A percentile compares a stretch with the other conserved stretches of the same genome.
Conservation (phyloP, 2,329 filamentous ascomycete genomes). For the Diaporthe sp. region DNA sequence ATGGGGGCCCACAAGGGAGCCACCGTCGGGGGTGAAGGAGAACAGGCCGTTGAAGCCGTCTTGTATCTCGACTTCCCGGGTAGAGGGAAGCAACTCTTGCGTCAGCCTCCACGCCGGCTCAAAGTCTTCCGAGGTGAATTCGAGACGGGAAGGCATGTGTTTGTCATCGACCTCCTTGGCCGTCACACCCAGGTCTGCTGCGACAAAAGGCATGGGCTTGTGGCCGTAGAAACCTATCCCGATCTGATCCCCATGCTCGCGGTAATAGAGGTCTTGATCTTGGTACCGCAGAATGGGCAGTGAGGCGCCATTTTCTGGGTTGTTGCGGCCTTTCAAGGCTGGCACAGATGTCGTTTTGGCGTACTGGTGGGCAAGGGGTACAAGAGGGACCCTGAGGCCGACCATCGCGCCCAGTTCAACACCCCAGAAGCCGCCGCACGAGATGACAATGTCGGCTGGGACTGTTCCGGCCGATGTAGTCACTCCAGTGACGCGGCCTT, state of each 20-base stretch:
- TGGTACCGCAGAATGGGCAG: conserved; percentile 74
- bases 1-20: conserved; percentile 70
- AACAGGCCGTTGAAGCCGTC: conserved; percentile 77
- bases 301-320: conserved; percentile 59
- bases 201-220: conserved; percentile 71
- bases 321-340: conserved; percentile 43
- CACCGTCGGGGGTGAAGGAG: conserved; percentile 76
- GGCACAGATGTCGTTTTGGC: conserved; percentile 71
- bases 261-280: conserved; percentile 75
- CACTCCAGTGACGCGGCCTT: conserved; percentile 69
- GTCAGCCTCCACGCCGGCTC: conserved; percentile 71
- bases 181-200: conserved; percentile 67
- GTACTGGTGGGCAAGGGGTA: conserved; percentile 75
- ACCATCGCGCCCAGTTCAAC: conserved; percentile 75
- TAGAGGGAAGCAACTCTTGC: conserved; percentile 66
- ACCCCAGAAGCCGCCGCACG: conserved; percentile 77
- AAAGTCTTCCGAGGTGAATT: conserved; percentile 73
- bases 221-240: conserved; percentile 77
- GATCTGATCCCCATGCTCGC: conserved; percentile 73
- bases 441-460: conserved; percentile 72
- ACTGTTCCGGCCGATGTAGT: conserved; percentile 62
- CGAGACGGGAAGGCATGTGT: conserved; percentile 74
- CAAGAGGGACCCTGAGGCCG: conserved; percentile 68
- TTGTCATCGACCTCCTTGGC: conserved; percentile 67
- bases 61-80: conserved; percentile 64